Evolutionary conservation across 1,139 yeast species (phyloP).

Genomic region (Keqinozyma sinolaborantium): DNA sequence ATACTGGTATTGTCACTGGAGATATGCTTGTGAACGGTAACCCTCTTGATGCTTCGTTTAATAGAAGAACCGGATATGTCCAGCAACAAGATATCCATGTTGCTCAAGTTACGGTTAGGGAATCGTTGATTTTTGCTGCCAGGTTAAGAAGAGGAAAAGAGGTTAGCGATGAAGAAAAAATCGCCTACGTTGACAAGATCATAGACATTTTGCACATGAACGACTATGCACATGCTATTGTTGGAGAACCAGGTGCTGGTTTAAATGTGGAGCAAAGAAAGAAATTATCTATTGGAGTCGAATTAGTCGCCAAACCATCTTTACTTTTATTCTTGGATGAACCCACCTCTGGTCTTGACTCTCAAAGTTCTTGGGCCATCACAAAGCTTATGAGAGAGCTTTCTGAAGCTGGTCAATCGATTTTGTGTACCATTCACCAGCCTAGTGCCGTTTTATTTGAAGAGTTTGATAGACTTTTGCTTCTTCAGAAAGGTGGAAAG

Average conservation of each 20-base stretch:
- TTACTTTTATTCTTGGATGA: constrained; percentile 72
- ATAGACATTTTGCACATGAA: constrained; percentile 56
- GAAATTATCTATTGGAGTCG: constrained; percentile 81
- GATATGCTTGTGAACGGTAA: constrained; percentile 61
- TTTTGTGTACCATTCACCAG: constrained; percentile 79
- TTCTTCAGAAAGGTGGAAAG: constrained; percentile 70
- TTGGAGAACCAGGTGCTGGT: constrained; percentile 56
- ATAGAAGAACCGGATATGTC: constrained; percentile 62
- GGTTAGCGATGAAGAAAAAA: constrained; percentile 28
- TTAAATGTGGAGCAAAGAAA: constrained; percentile 66
- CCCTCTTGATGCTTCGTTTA: constrained; percentile 48
- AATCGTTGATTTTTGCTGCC: constrained; percentile 59
- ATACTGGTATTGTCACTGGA: constrained; percentile 60
- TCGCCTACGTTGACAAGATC: constrained; percentile 58
- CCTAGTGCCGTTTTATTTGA: constrained; percentile 77
- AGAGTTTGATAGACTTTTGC: constrained; percentile 72
- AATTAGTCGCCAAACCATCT: constrained; percentile 81
- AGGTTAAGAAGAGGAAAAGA: constrained; percentile 52
- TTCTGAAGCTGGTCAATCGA: constrained; percentile 78
- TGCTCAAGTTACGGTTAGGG: constrained; percentile 56
- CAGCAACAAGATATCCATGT: constrained; percentile 66
- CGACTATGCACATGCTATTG: constrained; percentile 59
- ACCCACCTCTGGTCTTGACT: constrained; percentile 93
- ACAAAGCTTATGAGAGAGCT: constrained; percentile 72
- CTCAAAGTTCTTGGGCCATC: constrained; percentile 91